phyloP scores from a whole-genome alignment of 768 basidiomycete genomes.

The Rhodosporidiobolus odoratus region DNA sequence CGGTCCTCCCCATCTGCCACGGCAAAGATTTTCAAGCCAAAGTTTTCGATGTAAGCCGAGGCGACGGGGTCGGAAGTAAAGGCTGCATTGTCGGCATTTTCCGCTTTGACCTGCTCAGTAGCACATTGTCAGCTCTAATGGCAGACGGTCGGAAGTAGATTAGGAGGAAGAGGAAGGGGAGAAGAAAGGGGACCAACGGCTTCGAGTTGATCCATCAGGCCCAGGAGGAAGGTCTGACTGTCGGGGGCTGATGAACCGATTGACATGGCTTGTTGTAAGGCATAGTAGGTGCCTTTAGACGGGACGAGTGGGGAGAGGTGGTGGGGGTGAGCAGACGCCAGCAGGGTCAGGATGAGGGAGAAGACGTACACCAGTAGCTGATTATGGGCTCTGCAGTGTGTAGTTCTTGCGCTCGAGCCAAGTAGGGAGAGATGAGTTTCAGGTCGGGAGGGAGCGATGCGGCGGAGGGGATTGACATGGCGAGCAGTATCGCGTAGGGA shows the following conservation, averaged over 20 bases:
- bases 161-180: neutral
- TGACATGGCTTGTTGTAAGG: constrained; percentile 77
- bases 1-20: constrained; percentile 89
- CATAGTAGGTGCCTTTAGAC: constrained; percentile 76
- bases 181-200: constrained; percentile 45
- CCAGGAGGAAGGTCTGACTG: constrained; percentile 64
- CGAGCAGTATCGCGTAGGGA: no score
- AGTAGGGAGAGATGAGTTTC: constrained; percentile 63
- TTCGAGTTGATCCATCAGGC: constrained; percentile 72
- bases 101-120: constrained; percentile 58
- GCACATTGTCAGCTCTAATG: neutral
- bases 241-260: constrained; percentile 60
- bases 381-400: constrained; percentile 74
- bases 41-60: constrained; percentile 88
- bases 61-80: constrained; percentile 75
- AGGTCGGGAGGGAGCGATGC: constrained; percentile 43
- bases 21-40: constrained; percentile 81
- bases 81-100: constrained; percentile 69
- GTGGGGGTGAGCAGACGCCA: neutral
- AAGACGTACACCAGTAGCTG: constrained; percentile 84
- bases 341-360: neutral
- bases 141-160: neutral
- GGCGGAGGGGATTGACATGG: neutral
- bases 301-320: constrained; percentile 8
- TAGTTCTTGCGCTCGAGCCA: constrained; percentile 87